These are phyloP conservation scores for Haemoproteus tartakovskyi DNA, from an alignment of 169 alveolate species.

Conservation along the genomic window DNA sequence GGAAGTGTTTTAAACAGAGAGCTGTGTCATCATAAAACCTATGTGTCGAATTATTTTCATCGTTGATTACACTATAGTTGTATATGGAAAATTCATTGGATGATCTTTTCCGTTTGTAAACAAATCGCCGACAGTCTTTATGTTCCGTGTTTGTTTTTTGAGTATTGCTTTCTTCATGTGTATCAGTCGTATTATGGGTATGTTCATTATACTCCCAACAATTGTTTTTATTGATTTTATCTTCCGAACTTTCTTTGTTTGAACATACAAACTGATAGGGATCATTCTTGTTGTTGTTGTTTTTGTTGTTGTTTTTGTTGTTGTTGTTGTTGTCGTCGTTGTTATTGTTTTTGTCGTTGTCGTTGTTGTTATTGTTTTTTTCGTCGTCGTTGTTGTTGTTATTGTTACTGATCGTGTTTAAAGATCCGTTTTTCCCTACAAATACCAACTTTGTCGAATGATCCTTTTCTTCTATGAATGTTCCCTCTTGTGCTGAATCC, in stretches of 20 bases:
- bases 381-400: neutral
- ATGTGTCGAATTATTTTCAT: neutral
- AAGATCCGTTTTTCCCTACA: slow-evolving; percentile 16
- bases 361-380: neutral
- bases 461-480: too few relatives aligned
- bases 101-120: too few relatives aligned
- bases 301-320: neutral
- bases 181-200: too few relatives aligned
- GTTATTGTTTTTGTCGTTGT: neutral
- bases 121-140: too few relatives aligned
- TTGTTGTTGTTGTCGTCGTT: neutral
- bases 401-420: slow-evolving; percentile 10
- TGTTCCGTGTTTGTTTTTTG: too few relatives aligned
- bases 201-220: too few relatives aligned
- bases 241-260: too few relatives aligned
- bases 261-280: too few relatives aligned
- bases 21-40: slow-evolving; percentile 1
- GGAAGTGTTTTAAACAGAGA: slow-evolving; percentile 26
- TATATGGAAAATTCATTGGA: slow-evolving; percentile 14
- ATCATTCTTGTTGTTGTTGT: too few relatives aligned
- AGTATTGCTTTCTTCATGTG: too few relatives aligned
- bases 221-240: too few relatives aligned
- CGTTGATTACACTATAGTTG: slow-evolving; percentile 10
- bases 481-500: too few relatives aligned
- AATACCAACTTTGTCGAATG: slow-evolving; percentile 44